phyloP scores from a whole-genome alignment of 2,329 filamentous ascomycete genomes.

The Penicillium rolfsii region DNA sequence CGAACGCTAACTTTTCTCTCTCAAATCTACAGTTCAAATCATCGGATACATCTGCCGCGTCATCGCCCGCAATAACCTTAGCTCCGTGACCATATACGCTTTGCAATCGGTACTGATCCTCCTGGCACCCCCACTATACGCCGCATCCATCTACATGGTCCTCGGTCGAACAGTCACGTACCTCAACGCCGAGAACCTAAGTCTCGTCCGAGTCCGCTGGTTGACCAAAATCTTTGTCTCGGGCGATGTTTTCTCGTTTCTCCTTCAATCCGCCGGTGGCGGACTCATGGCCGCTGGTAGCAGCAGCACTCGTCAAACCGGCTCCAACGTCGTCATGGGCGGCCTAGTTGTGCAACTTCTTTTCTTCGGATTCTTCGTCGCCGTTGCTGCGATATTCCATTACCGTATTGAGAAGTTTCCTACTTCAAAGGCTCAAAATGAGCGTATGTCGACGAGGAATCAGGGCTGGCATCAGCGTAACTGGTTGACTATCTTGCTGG shows the following conservation, averaged over 20 bases:
- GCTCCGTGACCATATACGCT: constrained; percentile 33
- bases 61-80: constrained; percentile 31
- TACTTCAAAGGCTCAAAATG: constrained; percentile 17
- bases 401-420: constrained; percentile 39
- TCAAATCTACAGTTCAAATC: constrained; percentile 48
- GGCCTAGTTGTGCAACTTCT: constrained; percentile 63
- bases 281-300: constrained; percentile 34
- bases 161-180: constrained; percentile 43
- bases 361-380: constrained; percentile 61
- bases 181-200: constrained; percentile 38
- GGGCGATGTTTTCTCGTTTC: constrained; percentile 40
- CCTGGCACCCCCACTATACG: constrained; percentile 47
- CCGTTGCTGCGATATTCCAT: constrained; percentile 57
- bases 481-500: constrained; percentile 25
- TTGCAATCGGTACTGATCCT: constrained; percentile 42
- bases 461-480: constrained; percentile 25
- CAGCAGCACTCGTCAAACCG: constrained; percentile 20
- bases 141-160: constrained; percentile 45
- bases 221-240: constrained; percentile 45
- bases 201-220: constrained; percentile 38
- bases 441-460: constrained; percentile 10
- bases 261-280: constrained; percentile 38
- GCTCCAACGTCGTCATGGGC: constrained; percentile 53
- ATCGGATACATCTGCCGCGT: constrained; percentile 37
- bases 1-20: background rate